These are phyloP conservation scores for Aspergillus homomorphus DNA, from an alignment of 495 filamentous ascomycete genomes.

Conservation along the genomic window DNA sequence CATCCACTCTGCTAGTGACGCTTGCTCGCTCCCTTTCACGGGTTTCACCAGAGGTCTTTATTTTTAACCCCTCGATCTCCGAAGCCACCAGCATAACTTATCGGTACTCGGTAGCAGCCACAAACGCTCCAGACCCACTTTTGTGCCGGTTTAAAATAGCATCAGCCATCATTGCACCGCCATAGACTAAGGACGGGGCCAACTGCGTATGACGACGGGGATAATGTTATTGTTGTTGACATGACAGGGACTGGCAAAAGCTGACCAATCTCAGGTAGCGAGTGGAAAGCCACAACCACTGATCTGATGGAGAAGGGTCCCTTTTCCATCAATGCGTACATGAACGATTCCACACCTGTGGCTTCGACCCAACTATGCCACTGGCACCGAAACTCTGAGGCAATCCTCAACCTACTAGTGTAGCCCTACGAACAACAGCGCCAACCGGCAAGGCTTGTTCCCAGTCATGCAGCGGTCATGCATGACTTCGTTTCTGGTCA, in stretches of 20 bases:
- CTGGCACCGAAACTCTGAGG: no score
- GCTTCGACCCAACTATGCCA: no score
- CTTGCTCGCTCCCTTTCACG: not conserved
- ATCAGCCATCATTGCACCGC: not conserved
- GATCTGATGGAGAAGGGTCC: no score
- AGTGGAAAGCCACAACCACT: not conserved
- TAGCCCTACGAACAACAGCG: not conserved
- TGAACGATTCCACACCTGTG: not conserved
- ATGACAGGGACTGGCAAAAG: not conserved
- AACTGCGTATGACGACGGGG: not conserved
- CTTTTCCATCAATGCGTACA: no score
- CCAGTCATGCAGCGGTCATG: not conserved
- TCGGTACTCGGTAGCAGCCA: not conserved
- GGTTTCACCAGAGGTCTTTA: not conserved
- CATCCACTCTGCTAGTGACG: not conserved
- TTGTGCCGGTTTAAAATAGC: slow-evolving; percentile 1
- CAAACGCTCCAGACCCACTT: not conserved
- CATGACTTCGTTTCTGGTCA: not conserved
- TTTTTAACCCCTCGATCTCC: not conserved
- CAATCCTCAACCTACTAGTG: not conserved
- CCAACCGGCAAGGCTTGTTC: not conserved
- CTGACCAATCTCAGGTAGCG: not conserved
- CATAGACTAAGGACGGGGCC: not conserved
- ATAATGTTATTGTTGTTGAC: not conserved
- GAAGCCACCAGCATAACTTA: not conserved